These are phyloP conservation scores for Coffea eugenioides DNA, from an alignment of 257 asterid genomes.

Conservation along the genomic window DNA sequence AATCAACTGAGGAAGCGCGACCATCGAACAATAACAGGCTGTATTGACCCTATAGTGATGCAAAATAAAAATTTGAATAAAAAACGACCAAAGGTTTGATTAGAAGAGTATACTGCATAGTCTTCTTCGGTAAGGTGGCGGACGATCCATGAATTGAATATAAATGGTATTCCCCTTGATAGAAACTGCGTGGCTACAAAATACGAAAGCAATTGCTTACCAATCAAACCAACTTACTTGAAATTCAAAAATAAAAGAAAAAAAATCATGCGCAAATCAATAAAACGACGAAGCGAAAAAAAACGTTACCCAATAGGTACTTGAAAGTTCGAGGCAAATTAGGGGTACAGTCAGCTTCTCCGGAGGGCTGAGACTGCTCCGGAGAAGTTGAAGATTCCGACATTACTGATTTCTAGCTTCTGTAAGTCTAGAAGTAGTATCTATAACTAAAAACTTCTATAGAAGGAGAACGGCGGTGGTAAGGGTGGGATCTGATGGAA, in stretches of 20 bases:
- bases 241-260: not conserved
- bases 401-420: constrained; percentile 12
- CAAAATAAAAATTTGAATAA: not conserved
- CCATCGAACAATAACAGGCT: too few relatives aligned
- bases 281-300: not conserved
- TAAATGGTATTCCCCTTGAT: constrained; percentile 90
- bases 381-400: constrained; percentile 1
- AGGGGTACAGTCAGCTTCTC: constrained; percentile 37
- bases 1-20: not conserved
- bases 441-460: not conserved
- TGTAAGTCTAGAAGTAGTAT: too few relatives aligned
- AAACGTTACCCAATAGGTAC: constrained; percentile 62
- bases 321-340: constrained; percentile 74
- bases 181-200: constrained; percentile 83
- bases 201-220: not conserved
- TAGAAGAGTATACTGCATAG: constrained; percentile 61
- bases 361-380: constrained; percentile 6
- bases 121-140: constrained; percentile 76
- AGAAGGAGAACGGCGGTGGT: not conserved
- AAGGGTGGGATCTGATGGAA: not conserved
- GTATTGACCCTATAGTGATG: not conserved
- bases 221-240: not conserved
- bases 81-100: not conserved
- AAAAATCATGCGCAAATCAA: not conserved
- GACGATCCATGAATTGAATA: constrained; percentile 91